Evolutionary conservation across 805 yeast species (phyloP).

Genomic region (Pichia manshurica): DNA sequence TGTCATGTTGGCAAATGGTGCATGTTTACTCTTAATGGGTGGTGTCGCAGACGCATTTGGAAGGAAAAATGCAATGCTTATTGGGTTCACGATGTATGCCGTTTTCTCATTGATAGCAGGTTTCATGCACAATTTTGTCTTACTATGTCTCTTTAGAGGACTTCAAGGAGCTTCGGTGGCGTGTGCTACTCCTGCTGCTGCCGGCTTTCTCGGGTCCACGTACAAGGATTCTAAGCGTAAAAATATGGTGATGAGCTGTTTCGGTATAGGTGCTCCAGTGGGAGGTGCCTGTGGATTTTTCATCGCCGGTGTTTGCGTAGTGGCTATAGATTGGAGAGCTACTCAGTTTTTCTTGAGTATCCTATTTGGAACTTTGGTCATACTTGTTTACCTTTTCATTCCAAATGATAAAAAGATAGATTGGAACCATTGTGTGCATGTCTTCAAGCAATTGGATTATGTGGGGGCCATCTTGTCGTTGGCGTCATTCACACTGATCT

Average conservation of each 20-base stretch:
- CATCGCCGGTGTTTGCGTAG: slow-evolving; percentile 39
- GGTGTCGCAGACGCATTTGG: slow-evolving; percentile 45
- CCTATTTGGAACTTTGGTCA: slow-evolving; percentile 26
- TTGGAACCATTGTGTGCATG: slow-evolving; percentile 21
- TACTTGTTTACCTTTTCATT: slow-evolving; percentile 23
- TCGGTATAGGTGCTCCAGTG: slow-evolving; percentile 43
- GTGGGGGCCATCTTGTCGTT: slow-evolving; percentile 39
- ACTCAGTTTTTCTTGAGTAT: slow-evolving; percentile 38
- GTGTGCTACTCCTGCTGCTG: slow-evolving; percentile 43
- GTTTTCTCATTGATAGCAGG: slow-evolving; percentile 33
- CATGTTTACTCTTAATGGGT: slow-evolving; percentile 39
- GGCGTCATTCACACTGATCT: slow-evolving; percentile 36
- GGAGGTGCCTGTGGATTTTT: slow-evolving; percentile 41
- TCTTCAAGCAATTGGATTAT: slow-evolving; percentile 33
- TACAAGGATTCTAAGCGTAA: slow-evolving; percentile 37
- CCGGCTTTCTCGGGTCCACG: slow-evolving; percentile 39
- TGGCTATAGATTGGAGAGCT: slow-evolving; percentile 37
- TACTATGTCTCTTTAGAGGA: slow-evolving; percentile 38
- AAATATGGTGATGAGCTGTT: slow-evolving; percentile 38
- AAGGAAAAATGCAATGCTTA: slow-evolving; percentile 35
- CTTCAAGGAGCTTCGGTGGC: slow-evolving; percentile 40
- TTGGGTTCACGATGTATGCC: slow-evolving; percentile 31
- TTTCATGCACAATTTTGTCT: slow-evolving; percentile 33
- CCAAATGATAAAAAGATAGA: slow-evolving; percentile 34
- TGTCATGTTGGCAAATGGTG: slow-evolving; percentile 38